Base-by-base conservation (phyloP, 1,139 yeast species). In the Saccharomyces hybrid region DNA sequence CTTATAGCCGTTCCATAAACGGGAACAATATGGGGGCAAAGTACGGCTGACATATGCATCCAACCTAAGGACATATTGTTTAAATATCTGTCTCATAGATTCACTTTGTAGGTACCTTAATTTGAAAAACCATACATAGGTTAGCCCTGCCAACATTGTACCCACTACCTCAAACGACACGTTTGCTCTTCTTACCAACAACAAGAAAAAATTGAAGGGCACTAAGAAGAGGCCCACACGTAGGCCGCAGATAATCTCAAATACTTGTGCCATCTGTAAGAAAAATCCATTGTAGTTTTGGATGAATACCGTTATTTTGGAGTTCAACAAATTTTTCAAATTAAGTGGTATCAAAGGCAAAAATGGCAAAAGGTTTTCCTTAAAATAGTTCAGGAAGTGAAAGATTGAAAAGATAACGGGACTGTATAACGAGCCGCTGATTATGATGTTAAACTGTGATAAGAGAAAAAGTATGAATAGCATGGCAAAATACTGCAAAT, bases 391-490 rank as follows among this genome's bases (percentile, higher is more conserved):
- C 57, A 81, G 68, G 26, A 78, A 70, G 68, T 83, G 87, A 72
- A 83, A 83, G 2, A 79, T 58, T 0, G 85, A 79, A 67, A 77
- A 83, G n/a, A 82, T 78, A 3, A 75, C 72, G 57, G 80, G 82
- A 29, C 86, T 78, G 62, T 78, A 78, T 48, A 80, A 70, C 8
- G 75, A 68, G n/a, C 77, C 77, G 7, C 70, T 63, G 23, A 75
- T 62, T 19, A 62, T 58, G 9, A 62, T 56, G 7, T 58, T 58
- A 13, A 56, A 52, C 13, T 49, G 50, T n/a, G 63, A 58, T 26
- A 65, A 53, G 13, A 58, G 8, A 42, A 57, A 57, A 26, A 66
- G 55, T 11, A 58, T 49, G 11, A 55, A 46, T 41, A 65, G 47
- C 58, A 67, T 56, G 44, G 59, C 52, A 48, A 67, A 67, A 54